A percentile compares a stretch with the other conserved stretches of the same genome.
Conservation (phyloP, 2,329 filamentous ascomycete genomes). For the Alternaria solani region DNA sequence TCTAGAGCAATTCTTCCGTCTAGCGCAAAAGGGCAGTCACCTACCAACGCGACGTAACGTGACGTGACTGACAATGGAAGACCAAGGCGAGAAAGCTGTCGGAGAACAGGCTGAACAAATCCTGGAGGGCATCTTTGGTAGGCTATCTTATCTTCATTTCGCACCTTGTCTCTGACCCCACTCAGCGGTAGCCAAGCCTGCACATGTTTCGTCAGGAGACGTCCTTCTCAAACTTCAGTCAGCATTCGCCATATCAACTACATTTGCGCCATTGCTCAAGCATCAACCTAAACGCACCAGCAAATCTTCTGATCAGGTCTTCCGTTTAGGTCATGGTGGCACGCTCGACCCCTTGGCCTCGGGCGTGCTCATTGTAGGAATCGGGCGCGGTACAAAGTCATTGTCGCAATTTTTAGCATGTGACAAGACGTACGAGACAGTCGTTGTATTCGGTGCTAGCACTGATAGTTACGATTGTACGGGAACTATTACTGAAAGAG, state of each 20-base stretch:
- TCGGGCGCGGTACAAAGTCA: constrained; percentile 42
- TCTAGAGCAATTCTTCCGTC: constrained; percentile 8
- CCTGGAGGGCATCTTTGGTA: constrained; percentile 37
- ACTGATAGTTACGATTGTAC: constrained; percentile 43
- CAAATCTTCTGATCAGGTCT: constrained; percentile 31
- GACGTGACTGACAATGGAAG: constrained; percentile 7
- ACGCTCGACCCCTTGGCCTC: constrained; percentile 43
- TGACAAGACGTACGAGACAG: constrained; percentile 42
- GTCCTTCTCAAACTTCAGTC: constrained; percentile 34
- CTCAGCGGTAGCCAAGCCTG: constrained; percentile 34
- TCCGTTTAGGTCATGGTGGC: constrained; percentile 43
- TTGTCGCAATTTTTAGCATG: constrained; percentile 37
- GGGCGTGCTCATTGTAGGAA: constrained; percentile 42
- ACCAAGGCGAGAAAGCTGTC: neutral
- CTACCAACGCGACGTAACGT: constrained; percentile 4
- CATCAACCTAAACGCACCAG: constrained; percentile 32
- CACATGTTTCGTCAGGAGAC: constrained; percentile 32
- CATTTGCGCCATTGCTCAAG: constrained; percentile 26
- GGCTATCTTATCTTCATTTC: neutral
- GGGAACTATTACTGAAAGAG: constrained; percentile 25
- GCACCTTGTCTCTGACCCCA: neutral
- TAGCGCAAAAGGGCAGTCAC: neutral
- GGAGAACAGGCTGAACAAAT: constrained; percentile 8
- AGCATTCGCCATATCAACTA: constrained; percentile 27
- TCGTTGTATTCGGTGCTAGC: constrained; percentile 39